A percentile compares a stretch with the other conserved stretches of the same genome.
Conservation (phyloP, 306 rosid genomes). For the Hippophae gyantsensis region DNA sequence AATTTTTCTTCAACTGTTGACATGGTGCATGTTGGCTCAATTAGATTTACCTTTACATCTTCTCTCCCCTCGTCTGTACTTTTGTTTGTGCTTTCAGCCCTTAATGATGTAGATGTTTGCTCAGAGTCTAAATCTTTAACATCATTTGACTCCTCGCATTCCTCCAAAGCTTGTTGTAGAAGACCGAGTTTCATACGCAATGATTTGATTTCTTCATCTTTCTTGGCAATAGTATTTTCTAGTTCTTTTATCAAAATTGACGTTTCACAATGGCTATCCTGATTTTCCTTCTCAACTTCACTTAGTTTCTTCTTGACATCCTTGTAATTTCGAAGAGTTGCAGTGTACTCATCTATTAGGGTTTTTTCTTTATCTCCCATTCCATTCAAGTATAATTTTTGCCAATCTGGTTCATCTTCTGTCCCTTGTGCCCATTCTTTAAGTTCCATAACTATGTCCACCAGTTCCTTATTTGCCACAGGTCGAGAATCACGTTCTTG, state of each 20-base stretch:
- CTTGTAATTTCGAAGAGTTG: constrained; percentile 72
- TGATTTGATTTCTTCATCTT: constrained; percentile 73
- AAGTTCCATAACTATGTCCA: constrained; percentile 21
- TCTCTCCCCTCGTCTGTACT: constrained; percentile 3
- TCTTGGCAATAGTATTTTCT: constrained; percentile 45
- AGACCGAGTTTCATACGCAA: constrained; percentile 58
- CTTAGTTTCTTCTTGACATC: constrained; percentile 59
- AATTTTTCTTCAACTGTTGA: constrained; percentile 63
- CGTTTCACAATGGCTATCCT: constrained; percentile 30
- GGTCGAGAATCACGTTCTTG: constrained; percentile 20
- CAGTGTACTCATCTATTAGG: constrained; percentile 65
- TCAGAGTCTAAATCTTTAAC: constrained; percentile 11
- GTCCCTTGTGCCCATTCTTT: constrained; percentile 13
- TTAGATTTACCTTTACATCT: constrained; percentile 22
- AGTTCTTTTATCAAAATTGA: constrained; percentile 51
- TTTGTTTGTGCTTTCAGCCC: constrained; percentile 1
- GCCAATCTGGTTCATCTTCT: constrained; percentile 81
- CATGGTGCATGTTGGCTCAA: constrained; percentile 24
- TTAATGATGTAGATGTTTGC: constrained; percentile 2
- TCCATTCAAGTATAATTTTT: constrained; percentile 50
- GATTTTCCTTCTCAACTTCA: constrained; percentile 49
- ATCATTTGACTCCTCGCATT: constrained; percentile 29
- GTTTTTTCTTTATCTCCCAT: constrained; percentile 57
- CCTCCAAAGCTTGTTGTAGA: constrained; percentile 42
- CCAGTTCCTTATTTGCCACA: constrained; percentile 16